Percentiles rank a stretch among this genome's conserved stretches.
Evolutionary conservation across 106 monocot species (phyloP).

Genomic region (Platanthera zijinensis): DNA sequence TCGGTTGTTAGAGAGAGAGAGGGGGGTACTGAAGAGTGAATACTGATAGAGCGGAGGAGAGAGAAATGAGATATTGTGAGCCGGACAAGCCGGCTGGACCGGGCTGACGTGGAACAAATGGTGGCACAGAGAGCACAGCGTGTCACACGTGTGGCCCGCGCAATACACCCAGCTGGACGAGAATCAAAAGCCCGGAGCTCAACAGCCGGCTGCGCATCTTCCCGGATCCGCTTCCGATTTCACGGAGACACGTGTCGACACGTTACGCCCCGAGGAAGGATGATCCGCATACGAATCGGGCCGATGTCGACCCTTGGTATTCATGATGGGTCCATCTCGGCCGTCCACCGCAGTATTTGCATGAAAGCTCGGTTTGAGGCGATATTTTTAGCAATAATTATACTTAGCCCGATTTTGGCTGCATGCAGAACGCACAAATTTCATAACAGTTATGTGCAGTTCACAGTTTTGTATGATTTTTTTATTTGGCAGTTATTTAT

Average conservation of each 20-base stretch:
- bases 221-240: not conserved
- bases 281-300: not conserved
- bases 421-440: no score
- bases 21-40: not conserved
- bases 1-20: not conserved
- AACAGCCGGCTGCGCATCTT: not conserved
- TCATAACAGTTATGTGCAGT: no score
- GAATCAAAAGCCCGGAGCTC: slow-evolving; percentile 18
- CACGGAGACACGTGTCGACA: not conserved
- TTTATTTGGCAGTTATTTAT: no score
- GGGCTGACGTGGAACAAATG: slow-evolving; percentile 44
- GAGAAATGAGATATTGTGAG: not conserved
- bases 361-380: no score
- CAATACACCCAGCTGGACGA: slow-evolving; percentile 5
- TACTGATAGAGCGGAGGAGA: not conserved
- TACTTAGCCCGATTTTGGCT: no score
- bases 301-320: not conserved
- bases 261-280: not conserved
- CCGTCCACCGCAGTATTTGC: no score
- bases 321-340: no score
- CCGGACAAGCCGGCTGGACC: not conserved
- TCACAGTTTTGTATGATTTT: no score
- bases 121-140: slow-evolving; percentile 24
- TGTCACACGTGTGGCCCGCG: slow-evolving; percentile 1
- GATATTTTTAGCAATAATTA: no score